Percentiles rank a stretch among this genome's conserved stretches.
Evolutionary conservation across 1,284 basidiomycete species (phyloP).

Genomic region (Moniliophthora roreri): DNA sequence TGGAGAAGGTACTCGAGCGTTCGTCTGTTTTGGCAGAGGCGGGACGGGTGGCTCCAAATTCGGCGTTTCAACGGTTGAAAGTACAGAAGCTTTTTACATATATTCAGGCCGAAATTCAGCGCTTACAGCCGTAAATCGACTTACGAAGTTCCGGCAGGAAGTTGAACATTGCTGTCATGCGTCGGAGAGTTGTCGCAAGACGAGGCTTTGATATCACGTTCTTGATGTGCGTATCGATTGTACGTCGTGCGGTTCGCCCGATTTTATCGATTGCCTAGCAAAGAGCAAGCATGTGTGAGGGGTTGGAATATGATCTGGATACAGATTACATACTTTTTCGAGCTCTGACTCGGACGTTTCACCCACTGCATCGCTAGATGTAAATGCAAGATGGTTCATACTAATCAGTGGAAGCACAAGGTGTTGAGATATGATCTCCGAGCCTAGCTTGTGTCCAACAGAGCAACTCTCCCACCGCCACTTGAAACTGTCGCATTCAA

Average conservation of each 20-base stretch:
- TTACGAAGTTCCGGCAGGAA: constrained; percentile 61
- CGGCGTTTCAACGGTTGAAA: constrained; percentile 38
- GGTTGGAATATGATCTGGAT: background rate
- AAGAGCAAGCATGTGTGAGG: background rate
- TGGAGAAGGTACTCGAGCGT: constrained; percentile 16
- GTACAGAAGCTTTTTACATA: constrained; percentile 37
- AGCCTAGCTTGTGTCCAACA: constrained; percentile 59
- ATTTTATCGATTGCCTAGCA: constrained; percentile 64
- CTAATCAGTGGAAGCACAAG: constrained; percentile 75
- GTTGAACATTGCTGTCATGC: constrained; percentile 69
- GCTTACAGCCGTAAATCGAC: constrained; percentile 26
- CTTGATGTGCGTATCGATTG: constrained; percentile 67
- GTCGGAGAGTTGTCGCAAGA: constrained; percentile 59
- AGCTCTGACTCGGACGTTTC: constrained; percentile 56
- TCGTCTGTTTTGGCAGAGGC: constrained; percentile 14
- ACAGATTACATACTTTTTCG: constrained; percentile 52
- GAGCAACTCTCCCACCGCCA: constrained; percentile 77
- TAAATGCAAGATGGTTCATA: constrained; percentile 63
- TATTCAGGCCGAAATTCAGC: background rate
- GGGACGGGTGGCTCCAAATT: constrained; percentile 26
- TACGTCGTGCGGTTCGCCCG: constrained; percentile 63
- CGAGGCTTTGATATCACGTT: constrained; percentile 68
- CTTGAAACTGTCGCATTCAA: constrained; percentile 60
- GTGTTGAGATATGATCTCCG: constrained; percentile 72
- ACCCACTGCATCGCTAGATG: constrained; percentile 53